These are phyloP conservation scores for Zymoseptoria crescenta DNA, from an alignment of 2,329 filamentous ascomycete genomes.

Conservation along the genomic window DNA sequence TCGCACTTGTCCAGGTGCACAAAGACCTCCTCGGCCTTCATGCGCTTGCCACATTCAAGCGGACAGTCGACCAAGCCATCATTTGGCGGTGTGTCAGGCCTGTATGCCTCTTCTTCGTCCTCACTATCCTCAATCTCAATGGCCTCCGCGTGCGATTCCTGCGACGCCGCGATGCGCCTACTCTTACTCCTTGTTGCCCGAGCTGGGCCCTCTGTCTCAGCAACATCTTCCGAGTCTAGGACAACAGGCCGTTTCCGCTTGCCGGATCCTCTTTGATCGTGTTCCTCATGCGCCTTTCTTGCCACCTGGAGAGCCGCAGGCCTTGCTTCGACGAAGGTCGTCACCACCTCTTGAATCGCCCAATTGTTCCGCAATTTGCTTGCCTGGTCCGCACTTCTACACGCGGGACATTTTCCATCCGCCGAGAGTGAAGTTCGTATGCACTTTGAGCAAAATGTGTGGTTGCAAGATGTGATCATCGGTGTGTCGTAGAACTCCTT, in stretches of 20 bases:
- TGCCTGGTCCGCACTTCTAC: conserved; percentile 71
- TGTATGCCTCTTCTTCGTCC: conserved; percentile 30
- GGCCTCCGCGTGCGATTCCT: conserved; percentile 22
- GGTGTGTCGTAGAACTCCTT: conserved; percentile 95
- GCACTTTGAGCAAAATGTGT: conserved; percentile 95
- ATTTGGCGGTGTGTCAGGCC: conserved; percentile 36
- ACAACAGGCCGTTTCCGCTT: conserved; percentile 47
- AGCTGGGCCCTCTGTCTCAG: conserved; percentile 13
- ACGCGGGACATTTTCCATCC: conserved; percentile 83
- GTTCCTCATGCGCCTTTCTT: conserved; percentile 22
- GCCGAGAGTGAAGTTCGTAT: conserved; percentile 77
- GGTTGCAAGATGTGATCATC: conserved; percentile 88
- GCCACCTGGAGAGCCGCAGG: conserved; percentile 58
- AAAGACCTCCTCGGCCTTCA: conserved; percentile 74
- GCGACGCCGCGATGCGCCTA: conserved; percentile 25
- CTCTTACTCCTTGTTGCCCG: conserved; percentile 34
- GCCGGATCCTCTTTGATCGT: conserved; percentile 17
- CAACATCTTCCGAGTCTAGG: conserved; percentile 26
- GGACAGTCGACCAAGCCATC: conserved; percentile 79
- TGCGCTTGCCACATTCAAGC: conserved; percentile 62
- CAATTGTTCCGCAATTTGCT: conserved; percentile 77
- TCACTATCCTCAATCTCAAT: conserved; percentile 34
- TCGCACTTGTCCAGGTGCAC: conserved; percentile 68
- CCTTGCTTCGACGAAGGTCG: conserved; percentile 63
- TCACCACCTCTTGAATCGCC: conserved; percentile 75